Conservation (phyloP, 495 filamentous ascomycete species). For the Tricharina praecox region DNA sequence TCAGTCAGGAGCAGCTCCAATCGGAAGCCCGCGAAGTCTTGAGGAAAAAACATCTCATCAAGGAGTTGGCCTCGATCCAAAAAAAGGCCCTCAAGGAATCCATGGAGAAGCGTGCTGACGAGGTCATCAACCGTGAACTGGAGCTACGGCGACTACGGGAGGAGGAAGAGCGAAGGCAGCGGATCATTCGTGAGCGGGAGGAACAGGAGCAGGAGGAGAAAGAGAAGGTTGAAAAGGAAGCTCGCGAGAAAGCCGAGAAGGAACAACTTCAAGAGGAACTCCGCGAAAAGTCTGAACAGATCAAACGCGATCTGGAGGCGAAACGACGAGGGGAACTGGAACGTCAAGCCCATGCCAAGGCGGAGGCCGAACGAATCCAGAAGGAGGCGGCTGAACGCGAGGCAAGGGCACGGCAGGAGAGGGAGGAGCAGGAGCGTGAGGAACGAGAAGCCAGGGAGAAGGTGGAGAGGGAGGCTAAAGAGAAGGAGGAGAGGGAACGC, state of each 20-base stretch:
- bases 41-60: conserved; percentile 13
- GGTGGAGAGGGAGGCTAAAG: conserved; percentile 2
- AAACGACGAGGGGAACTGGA: conserved; percentile 19
- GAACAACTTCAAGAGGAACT: neutral
- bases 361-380: conserved; percentile 8
- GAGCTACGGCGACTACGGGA: conserved; percentile 12
- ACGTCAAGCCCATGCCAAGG: conserved; percentile 6
- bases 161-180: neutral
- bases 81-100: conserved; percentile 17
- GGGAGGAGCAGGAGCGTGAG: conserved; percentile 10
- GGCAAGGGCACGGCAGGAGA: conserved; percentile 9
- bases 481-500: conserved; percentile 1
- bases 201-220: conserved; percentile 9
- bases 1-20: conserved; percentile 5
- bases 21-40: conserved; percentile 13
- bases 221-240: conserved; percentile 1
- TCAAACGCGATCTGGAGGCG: too few species aligned
- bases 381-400: conserved; percentile 7
- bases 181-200: conserved; percentile 7
- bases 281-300: conserved; percentile 12
- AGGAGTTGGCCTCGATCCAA: conserved; percentile 17
- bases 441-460: neutral
- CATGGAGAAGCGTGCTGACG: neutral
- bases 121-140: conserved; percentile 15
- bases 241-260: neutral